These are phyloP conservation scores for Arthrobotrys sinensis DNA, from an alignment of 2,329 filamentous ascomycete genomes.

Conservation along the genomic window DNA sequence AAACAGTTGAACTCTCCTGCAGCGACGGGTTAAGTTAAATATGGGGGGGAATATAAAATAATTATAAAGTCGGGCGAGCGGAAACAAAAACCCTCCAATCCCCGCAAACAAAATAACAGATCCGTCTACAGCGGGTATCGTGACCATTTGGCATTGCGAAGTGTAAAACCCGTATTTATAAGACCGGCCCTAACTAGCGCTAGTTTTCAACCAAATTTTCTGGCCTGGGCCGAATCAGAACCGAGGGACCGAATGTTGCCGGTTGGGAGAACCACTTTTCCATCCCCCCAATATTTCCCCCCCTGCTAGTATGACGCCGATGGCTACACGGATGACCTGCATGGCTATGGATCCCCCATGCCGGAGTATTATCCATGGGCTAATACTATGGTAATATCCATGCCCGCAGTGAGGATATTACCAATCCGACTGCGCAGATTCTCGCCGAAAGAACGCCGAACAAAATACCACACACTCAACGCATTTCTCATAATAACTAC, in stretches of 20 bases:
- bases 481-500: background rate
- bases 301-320: constrained; percentile 38
- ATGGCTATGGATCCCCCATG: background rate
- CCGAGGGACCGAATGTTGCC: constrained; percentile 58
- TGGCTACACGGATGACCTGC: constrained; percentile 28
- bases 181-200: background rate
- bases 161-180: constrained; percentile 7
- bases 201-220: constrained; percentile 22
- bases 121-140: background rate
- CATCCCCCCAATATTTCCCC: background rate
- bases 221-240: constrained; percentile 43
- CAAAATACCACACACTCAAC: constrained; percentile 27
- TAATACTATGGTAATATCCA: background rate
- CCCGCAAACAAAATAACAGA: background rate
- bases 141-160: background rate
- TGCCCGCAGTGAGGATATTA: constrained; percentile 28
- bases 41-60: background rate
- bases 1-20: constrained; percentile 7
- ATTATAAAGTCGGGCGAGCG: constrained; percentile 31
- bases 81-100: background rate
- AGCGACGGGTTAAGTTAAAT: background rate
- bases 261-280: constrained; percentile 7
- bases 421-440: constrained; percentile 19
- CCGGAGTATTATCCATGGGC: background rate
- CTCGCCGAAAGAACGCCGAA: constrained; percentile 19